Conservation (phyloP, 805 yeast species). For the Metschnikowia lochheadii region DNA sequence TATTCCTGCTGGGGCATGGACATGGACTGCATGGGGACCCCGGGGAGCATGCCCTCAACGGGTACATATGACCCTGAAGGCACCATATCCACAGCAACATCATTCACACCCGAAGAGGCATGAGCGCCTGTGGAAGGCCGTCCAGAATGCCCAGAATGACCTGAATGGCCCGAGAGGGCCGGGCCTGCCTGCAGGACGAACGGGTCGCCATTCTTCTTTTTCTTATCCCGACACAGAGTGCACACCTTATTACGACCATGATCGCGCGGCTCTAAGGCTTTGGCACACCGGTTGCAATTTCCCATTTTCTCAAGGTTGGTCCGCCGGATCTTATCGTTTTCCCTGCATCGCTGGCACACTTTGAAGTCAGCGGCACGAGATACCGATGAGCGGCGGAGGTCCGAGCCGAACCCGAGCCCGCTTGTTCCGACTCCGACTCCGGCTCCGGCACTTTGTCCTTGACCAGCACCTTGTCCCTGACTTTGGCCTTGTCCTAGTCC, state of each 20-base stretch:
- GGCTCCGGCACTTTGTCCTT: no score
- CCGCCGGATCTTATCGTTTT: constrained; percentile 55
- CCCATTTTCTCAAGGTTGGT: constrained; percentile 54
- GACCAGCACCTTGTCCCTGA: no score
- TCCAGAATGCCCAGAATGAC: neutral
- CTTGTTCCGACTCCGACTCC: no score
- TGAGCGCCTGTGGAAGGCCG: no score
- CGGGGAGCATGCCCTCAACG: constrained; percentile 12
- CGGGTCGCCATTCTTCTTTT: constrained; percentile 35
- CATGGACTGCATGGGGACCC: constrained; percentile 1
- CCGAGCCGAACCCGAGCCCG: neutral
- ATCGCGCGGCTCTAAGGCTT: constrained; percentile 42
- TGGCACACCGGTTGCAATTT: constrained; percentile 61
- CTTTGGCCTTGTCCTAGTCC: no score
- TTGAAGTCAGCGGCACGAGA: constrained; percentile 38
- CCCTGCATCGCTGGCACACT: constrained; percentile 64
- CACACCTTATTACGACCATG: constrained; percentile 56
- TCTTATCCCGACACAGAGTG: constrained; percentile 47
- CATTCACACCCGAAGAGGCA: no score
- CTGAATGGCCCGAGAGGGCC: neutral
- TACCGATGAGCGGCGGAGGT: constrained; percentile 20
- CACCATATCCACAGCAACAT: constrained; percentile 1
- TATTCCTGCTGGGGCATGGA: constrained; percentile 11
- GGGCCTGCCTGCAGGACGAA: neutral
- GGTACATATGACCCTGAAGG: constrained; percentile 12